These are phyloP conservation scores for Wilcoxina mikolae DNA, from an alignment of 495 filamentous ascomycete genomes.

Conservation along the genomic window DNA sequence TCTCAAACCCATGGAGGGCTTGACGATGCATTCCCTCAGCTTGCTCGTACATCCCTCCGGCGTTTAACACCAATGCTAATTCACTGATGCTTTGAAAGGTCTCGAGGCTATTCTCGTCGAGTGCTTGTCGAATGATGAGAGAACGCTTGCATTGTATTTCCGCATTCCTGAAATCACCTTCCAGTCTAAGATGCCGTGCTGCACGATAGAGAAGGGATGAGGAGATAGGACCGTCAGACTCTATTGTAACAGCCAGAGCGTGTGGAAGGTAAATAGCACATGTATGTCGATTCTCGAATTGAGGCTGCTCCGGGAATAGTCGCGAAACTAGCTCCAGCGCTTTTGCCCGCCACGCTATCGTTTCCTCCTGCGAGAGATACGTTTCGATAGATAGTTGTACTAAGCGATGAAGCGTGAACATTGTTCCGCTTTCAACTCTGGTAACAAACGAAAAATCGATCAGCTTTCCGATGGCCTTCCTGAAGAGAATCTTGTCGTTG, in stretches of 20 bases:
- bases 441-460: neutral
- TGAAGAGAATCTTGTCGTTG: neutral
- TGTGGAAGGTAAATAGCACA: conserved; percentile 9
- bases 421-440: neutral
- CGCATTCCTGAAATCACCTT: neutral
- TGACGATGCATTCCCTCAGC: conserved; percentile 24
- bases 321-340: conserved; percentile 4
- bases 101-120: conserved; percentile 15
- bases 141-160: neutral
- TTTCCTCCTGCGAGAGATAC: neutral
- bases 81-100: conserved; percentile 25
- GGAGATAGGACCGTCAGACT: neutral
- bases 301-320: neutral
- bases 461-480: neutral
- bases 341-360: neutral
- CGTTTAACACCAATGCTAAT: conserved; percentile 21
- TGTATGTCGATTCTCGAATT: neutral
- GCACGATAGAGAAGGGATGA: neutral
- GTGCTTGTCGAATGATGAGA: neutral
- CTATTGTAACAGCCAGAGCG: neutral
- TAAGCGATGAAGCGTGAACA: conserved; percentile 10
- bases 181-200: neutral
- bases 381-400: conserved; percentile 9
- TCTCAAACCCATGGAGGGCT: conserved; percentile 18
- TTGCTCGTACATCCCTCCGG: conserved; percentile 29